Percentiles rank a stretch among this genome's conserved stretches.
These are phyloP conservation scores for Hymenoscyphus infarciens DNA, from an alignment of 2,329 filamentous ascomycete species.

Conservation along the genomic window DNA sequence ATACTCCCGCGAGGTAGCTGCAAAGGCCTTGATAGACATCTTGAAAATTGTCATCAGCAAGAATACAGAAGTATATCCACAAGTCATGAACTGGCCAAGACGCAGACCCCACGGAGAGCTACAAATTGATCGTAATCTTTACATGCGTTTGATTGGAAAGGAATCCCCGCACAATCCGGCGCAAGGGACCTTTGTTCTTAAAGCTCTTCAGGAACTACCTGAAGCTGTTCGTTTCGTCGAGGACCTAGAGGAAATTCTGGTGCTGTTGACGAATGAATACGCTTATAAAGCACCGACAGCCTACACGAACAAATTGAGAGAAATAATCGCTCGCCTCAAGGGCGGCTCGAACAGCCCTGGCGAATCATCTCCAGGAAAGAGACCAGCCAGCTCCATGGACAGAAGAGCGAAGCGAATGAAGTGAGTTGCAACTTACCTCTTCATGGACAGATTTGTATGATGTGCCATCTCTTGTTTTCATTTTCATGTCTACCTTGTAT, in stretches of 20 bases:
- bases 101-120: conserved; percentile 25
- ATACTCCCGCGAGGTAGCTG: conserved; percentile 24
- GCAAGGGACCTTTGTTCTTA: conserved; percentile 27
- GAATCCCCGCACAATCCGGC: conserved; percentile 18
- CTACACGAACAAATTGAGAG: conserved; percentile 24
- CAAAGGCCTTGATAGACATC: conserved; percentile 26
- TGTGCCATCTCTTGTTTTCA: not conserved
- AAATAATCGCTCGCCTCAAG: conserved; percentile 25
- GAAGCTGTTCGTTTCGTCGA: conserved; percentile 26
- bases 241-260: conserved; percentile 24
- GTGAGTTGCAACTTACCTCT: conserved; percentile 15
- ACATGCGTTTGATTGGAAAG: conserved; percentile 29
- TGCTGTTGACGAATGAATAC: conserved; percentile 8
- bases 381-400: conserved; percentile 25
- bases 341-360: conserved; percentile 14
- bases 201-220: conserved; percentile 28
- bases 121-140: conserved; percentile 30
- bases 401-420: conserved; percentile 31
- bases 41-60: conserved; percentile 27
- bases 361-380: conserved; percentile 20
- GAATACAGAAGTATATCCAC: conserved; percentile 25
- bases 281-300: conserved; percentile 23
- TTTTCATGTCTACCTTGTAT: not conserved
- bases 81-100: conserved; percentile 19
- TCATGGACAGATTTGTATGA: not conserved